These are phyloP conservation scores for Luzula sylvatica DNA, from an alignment of 176 grass and related monocot species.

Conservation along the genomic window DNA sequence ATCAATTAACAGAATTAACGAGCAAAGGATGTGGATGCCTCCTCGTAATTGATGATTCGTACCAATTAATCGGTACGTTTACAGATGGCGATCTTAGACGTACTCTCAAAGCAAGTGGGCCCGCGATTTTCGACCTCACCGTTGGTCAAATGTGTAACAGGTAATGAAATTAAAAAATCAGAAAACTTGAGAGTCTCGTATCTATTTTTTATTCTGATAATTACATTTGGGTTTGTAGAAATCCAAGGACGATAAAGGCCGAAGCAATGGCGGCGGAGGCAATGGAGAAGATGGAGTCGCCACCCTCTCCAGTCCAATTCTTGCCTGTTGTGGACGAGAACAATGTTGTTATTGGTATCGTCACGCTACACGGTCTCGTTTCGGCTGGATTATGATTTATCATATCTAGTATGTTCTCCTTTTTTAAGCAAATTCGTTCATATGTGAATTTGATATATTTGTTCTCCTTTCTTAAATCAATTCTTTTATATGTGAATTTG, in stretches of 20 bases:
- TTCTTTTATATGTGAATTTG: too few relatives aligned
- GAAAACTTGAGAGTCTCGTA: too few relatives aligned
- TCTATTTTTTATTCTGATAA: too few relatives aligned
- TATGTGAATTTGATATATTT: too few relatives aligned
- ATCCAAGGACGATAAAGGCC: slow-evolving; percentile 72
- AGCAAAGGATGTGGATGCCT: slow-evolving; percentile 91
- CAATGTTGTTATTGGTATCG: slow-evolving; percentile 60
- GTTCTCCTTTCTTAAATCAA: too few relatives aligned
- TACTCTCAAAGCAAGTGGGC: slow-evolving; percentile 63
- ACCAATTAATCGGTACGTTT: slow-evolving; percentile 77
- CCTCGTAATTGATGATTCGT: slow-evolving; percentile 79
- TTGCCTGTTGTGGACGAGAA: slow-evolving; percentile 64
- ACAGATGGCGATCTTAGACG: slow-evolving; percentile 80
- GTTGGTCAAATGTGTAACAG: slow-evolving; percentile 98
- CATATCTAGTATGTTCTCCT: too few relatives aligned
- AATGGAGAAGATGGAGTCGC: slow-evolving; percentile 92
- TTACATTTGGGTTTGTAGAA: slow-evolving; percentile 24
- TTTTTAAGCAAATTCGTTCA: too few relatives aligned
- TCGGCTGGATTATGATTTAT: slow-evolving; percentile 77
- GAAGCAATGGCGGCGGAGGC: slow-evolving; percentile 86
- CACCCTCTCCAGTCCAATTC: slow-evolving; percentile 87
- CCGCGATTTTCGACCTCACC: slow-evolving; percentile 66
- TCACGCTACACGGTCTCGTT: slow-evolving; percentile 85
- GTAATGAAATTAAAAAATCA: slow-evolving; percentile 19
- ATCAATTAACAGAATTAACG: slow-evolving; percentile 82